Evolutionary conservation across 2,329 filamentous ascomycete species (phyloP).

Genomic region (Fusarium continuum): DNA sequence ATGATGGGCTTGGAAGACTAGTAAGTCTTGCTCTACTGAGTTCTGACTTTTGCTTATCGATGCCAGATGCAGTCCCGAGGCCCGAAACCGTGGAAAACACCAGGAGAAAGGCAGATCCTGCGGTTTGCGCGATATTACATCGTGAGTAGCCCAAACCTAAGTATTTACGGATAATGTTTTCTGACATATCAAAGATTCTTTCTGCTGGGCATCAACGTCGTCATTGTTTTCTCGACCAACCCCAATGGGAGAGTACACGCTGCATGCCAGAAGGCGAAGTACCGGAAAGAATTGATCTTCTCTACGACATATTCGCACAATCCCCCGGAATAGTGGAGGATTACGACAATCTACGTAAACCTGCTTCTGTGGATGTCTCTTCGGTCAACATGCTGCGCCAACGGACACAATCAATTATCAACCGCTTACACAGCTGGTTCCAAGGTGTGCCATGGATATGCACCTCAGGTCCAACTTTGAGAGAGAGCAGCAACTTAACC

Average conservation of each 20-base stretch:
- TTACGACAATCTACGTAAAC: neutral
- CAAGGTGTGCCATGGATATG: slow-evolving; percentile 2
- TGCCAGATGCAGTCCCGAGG: slow-evolving; percentile 19
- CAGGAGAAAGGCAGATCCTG: slow-evolving; percentile 10
- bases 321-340: slow-evolving; percentile 2
- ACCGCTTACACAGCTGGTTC: slow-evolving; percentile 6
- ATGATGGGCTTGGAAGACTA: slow-evolving; percentile 18
- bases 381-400: neutral
- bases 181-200: slow-evolving; percentile 10
- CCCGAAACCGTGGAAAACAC: neutral
- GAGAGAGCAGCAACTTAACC: neutral
- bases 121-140: slow-evolving; percentile 11
- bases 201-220: slow-evolving; percentile 24
- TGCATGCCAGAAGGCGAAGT: neutral
- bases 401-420: neutral
- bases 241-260: slow-evolving; percentile 11
- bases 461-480: neutral
- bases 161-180: accelerated
- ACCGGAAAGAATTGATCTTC: neutral
- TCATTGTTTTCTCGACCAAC: slow-evolving; percentile 17
- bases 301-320: slow-evolving; percentile 16
- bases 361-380: neutral
- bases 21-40: neutral
- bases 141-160: neutral
- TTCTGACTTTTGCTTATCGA: neutral